Base-by-base conservation (phyloP, 306 rosid species). In the Delonix regia region DNA sequence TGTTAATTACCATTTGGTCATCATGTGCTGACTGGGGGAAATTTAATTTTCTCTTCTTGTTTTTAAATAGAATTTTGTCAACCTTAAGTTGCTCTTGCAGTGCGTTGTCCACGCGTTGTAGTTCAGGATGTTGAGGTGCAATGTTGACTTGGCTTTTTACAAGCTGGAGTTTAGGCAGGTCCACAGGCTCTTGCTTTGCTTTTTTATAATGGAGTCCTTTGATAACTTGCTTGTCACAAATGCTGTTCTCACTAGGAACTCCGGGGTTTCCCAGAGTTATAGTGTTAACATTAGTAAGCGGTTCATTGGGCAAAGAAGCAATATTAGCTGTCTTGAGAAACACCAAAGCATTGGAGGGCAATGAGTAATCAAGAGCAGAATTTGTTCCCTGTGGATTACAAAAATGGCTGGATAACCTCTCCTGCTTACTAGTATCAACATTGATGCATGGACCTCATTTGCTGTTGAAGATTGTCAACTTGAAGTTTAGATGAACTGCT, bases 181-280 rank as follows among this genome's bases (percentile, higher is more conserved):
- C 73, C 10, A 76, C 48, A 7, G 77, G 81, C 81, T 81, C 81
- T 49, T 16, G 45, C 77, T 81, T 85, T 27, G 63, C 83, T 74
- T 78, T 81, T 74, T 77, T 81, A 7, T 33, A 51, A 44, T 61
- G 45, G 34, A 68, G 70, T 49, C 62, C 56, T 73, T 51, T 51
- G 22, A 34, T 24, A 67, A 33, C 80, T 68, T 69, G 70, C 42
- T 66, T 51, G 36, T 25, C 55, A 63, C 59, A 61, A 25, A 33
- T 61, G 18, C 22, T 82, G 12, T 44, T 73, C 49, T 67, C 49
- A 77, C 22, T 24, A 57, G 45, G 53, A 42, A 14, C 60, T 28
- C 13, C 30, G 51, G 60, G 48, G 24, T 55, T 78, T 57, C 47
- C 41, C 11, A n/a, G 53, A 64, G 53, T 15, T 66, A 33, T 48